Percentiles rank a stretch among this genome's conserved stretches.
Conservation (phyloP, 1,284 basidiomycete species). For the Xerocomus minutiporus region DNA sequence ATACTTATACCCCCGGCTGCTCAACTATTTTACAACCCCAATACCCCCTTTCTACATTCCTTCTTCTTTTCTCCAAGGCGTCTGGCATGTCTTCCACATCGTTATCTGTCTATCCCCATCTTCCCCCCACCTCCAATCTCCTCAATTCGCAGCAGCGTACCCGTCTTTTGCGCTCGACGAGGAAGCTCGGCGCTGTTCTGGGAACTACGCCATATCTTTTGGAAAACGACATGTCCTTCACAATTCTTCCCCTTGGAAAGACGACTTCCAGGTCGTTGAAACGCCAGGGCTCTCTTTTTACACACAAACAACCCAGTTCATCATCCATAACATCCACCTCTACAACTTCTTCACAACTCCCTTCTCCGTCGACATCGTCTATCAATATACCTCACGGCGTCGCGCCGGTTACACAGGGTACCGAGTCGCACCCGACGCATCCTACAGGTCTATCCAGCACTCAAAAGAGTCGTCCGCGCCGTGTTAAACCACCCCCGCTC, state of each 20-base stretch:
- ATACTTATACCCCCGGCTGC: neutral
- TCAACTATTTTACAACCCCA: conserved; percentile 4
- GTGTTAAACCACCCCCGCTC: conserved; percentile 18
- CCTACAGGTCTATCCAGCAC: conserved; percentile 23
- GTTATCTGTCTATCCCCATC: conserved; percentile 15
- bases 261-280: conserved; percentile 22
- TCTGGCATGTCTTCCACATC: conserved; percentile 23
- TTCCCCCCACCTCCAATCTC: conserved; percentile 44
- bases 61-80: conserved; percentile 4
- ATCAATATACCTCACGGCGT: conserved; percentile 7
- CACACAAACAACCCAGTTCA: conserved; percentile 16
- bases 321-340: conserved; percentile 21
- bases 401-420: neutral
- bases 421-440: conserved; percentile 6
- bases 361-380: conserved; percentile 19
- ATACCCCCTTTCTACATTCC: neutral
- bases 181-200: conserved; percentile 55
- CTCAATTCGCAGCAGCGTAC: conserved; percentile 47
- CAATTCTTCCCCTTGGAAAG: conserved; percentile 25
- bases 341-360: conserved; percentile 6
- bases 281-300: conserved; percentile 37
- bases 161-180: conserved; percentile 54
- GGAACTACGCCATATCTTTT: conserved; percentile 52
- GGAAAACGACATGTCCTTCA: conserved; percentile 33
- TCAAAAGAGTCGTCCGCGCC: conserved; percentile 9